Base-by-base conservation (phyloP, 306 rosid species). In the Quercus agrifolia region DNA sequence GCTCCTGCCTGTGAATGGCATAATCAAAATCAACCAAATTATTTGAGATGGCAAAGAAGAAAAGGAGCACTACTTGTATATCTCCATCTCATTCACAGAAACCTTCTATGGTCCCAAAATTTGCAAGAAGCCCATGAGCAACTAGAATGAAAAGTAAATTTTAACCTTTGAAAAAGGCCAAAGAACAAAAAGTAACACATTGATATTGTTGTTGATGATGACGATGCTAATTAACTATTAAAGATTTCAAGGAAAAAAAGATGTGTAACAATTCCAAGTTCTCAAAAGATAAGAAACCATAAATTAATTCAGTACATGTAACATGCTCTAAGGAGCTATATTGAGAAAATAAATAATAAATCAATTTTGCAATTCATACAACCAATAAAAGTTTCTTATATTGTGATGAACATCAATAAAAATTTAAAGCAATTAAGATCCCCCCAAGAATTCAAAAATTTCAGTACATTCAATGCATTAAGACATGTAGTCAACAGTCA, bases 1-100 rank as follows among this genome's bases (percentile, higher is more conserved):
- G 99, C 99, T 55, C 99, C 99, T 70, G 99, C 99, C 99, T 94
- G 94, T 79, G 85, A 78, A 33, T 73, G 79, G 51, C 55, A 61
- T 14, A 54, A 13, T 74, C 66, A 81, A 79, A 38, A 83, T 61
- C 57, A 76, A 56, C n/a, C 46, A 52, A 28, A 74, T 63, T n/a
- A 85, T 18, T 78, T 52, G 31, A 77, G 35, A 55, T 56, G 57
- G 71, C 74, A 68, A 84, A 3, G 20, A 73, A 73, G 27, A 68
- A 64, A 51, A 28, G 56, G 31, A 68, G 35, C 74, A 79, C 3
- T 20, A 23, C 73, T 9, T 66, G 55, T 28, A 56, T 35, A 30
- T 78, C 59, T 23, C 41, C 54, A 49, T 49, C 54, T 49, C 54
- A 49, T 49, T 49, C 54, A 49, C 54, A 12, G 54, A 12, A 49